Evolutionary conservation across 2,329 filamentous ascomycete species (phyloP), one percentile per base, ranked within the genome.

Genomic region (Nothophaeocryptopus gaeumannii): DNA sequence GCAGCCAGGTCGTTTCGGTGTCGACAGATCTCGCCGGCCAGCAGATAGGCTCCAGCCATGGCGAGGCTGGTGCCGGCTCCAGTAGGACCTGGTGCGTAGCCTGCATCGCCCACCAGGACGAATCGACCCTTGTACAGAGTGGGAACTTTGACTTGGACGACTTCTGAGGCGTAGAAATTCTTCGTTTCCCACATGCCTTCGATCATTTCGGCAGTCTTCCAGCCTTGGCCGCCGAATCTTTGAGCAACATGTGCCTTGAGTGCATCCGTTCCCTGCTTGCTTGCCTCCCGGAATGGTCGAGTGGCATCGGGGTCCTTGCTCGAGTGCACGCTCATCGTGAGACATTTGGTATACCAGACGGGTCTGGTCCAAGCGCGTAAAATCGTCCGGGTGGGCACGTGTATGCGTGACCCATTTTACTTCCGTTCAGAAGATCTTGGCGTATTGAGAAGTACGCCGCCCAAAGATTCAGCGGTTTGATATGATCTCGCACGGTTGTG

Each of bases 1-100:
- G 74, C 56, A 10, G 63, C 55, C 7, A 69, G 46, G 38, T 67
- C 55, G 5, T 54, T 56, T 3, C 14, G 7, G 30, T 67, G 54
- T 12, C 54, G 61, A 11, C 46, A 45, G 11, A 73, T 58, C 47
- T 72, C 80, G 2, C 81, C 81, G 0, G 80, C 80, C 3, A 84
- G 68, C 2, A 81, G 64, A 58, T 83, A 84, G 0, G 78, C 77
- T 0, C 70, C 71, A 3, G 67, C 56, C 2, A 74, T 53, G 11
- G 65, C 64, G 2, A 58, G 56, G 2, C 59, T 69, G 1, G 70
- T 72, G 0, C 70, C 72, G 34, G 63, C 54, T 8, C 68, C 72
- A 0, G 61, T 71, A 2, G 66, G 59, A 1, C 68, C 65, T 0
- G 64, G 45, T 3, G 65, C 64, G 50, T 71, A 68, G 1, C 66